Percentiles rank a stretch among this genome's conserved stretches.
phyloP scores from a whole-genome alignment of 2,329 filamentous ascomycete genomes.

The Paracoccidioides brasiliensis region DNA sequence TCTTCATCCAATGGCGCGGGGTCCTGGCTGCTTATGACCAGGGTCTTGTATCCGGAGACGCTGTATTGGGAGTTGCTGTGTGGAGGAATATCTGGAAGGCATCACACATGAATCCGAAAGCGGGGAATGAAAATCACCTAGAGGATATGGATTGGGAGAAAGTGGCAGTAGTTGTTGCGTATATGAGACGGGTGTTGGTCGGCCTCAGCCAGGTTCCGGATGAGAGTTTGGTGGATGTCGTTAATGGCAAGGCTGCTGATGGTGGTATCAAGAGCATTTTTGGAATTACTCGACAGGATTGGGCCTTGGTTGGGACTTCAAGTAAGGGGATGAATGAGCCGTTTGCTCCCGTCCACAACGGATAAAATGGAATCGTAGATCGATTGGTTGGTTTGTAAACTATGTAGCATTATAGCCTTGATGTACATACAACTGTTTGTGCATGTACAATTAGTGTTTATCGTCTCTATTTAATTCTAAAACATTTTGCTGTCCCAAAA shows the following conservation, averaged over 20 bases:
- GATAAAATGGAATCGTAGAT: background rate
- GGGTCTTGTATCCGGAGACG: conserved; percentile 34
- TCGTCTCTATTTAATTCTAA: background rate
- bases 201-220: conserved; percentile 38
- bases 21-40: conserved; percentile 54
- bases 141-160: conserved; percentile 46
- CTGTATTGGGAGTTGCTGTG: conserved; percentile 49
- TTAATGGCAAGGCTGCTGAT: conserved; percentile 28
- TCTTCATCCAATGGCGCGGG: conserved; percentile 88
- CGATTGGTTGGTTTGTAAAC: background rate
- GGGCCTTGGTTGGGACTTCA: conserved; percentile 18
- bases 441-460: background rate
- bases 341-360: background rate
- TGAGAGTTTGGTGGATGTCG: conserved; percentile 44
- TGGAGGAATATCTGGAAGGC: conserved; percentile 92
- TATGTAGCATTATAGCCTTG: background rate
- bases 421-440: background rate
- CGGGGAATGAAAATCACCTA: conserved; percentile 6
- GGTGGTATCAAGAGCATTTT: conserved; percentile 25
- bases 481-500: background rate
- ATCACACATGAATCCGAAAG: conserved; percentile 29
- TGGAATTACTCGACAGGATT: conserved; percentile 23
- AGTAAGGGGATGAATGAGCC: conserved; percentile 11
- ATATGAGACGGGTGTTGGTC: conserved; percentile 46
- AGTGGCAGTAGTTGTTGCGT: conserved; percentile 49